Evolutionary conservation across 164 flowering plant genomes (phyloP), one percentile per base, ranked within the genome.

Genomic region (Santalum album): DNA sequence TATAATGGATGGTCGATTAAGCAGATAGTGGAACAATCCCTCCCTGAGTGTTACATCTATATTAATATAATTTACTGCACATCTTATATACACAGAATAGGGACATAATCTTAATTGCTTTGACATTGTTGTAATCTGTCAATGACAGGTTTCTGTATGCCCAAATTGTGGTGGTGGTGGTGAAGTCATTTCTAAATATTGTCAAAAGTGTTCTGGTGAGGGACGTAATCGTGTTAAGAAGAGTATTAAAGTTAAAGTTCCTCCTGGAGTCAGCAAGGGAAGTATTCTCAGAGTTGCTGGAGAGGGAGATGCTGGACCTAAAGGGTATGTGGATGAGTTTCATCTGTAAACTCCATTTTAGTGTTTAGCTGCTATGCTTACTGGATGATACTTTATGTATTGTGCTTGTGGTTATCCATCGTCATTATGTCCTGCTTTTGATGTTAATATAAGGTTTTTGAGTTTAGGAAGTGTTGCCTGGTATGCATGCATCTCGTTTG

Each of bases 241-340:
- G 69, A 81, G 77, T 71, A 80, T 92, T 44, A 92, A 86, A 76
- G 94, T 92, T 45, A 92, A 89, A 76, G 75, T 92, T 68, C 96
- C 98, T 63, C 94, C 98, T 25, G 98, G 98, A 60, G 98, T 92
- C 49, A 74, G 74, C 73, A 75, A 85, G 59, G 98, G 96, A 27
- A 89, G 96, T 65, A 79, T 90, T 57, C 89, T 92, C 39, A 77
- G 96, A 64, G 94, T 92, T 60, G 68, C 78, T 42, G 90, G 98
- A 49, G 96, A 89, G 68, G 98, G 98, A 61, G 95, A 92, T 69
- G 96, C 94, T 53, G 96, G 94, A 43, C 94, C 84, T 55, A 86
- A 72, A 61, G 96, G 98, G 98, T 92, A 79, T 42, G 81, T 45
- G 15, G 47, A 59, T 25, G 16, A 35, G 26, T 54, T 38, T 71